Evolutionary conservation across 129 eudicot species (phyloP).

Genomic region (Arctium lappa): DNA sequence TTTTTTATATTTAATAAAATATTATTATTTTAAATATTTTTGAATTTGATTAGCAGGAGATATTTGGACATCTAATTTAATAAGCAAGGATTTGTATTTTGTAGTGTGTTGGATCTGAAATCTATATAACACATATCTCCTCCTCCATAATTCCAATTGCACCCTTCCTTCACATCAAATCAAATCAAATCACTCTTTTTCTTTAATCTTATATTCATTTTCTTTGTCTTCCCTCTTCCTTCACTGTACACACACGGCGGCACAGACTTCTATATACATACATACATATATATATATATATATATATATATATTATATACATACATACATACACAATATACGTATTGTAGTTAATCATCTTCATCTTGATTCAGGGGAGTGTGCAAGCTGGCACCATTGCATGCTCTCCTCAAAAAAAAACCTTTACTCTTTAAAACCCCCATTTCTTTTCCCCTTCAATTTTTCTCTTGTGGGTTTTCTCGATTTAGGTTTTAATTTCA

Average conservation of each 20-base stretch:
- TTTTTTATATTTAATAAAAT: too few relatives aligned
- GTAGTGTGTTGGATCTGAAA: background rate
- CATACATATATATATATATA: too few relatives aligned
- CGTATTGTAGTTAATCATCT: constrained; percentile 21
- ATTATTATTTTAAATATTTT: background rate
- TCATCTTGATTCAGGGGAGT: constrained; percentile 38
- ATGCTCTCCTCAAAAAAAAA: constrained; percentile 33
- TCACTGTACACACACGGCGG: constrained; percentile 13
- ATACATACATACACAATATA: background rate
- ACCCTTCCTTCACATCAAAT: background rate
- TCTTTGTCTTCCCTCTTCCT: background rate
- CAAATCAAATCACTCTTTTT: background rate
- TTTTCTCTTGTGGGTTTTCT: background rate
- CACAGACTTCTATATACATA: constrained; percentile 19
- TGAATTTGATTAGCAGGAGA: too few relatives aligned
- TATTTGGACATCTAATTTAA: background rate
- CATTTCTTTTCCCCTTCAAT: constrained; percentile 11
- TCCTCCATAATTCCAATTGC: background rate
- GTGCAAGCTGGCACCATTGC: constrained; percentile 69
- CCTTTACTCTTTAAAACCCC: constrained; percentile 25
- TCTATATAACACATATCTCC: background rate
- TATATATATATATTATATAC: background rate
- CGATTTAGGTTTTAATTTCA: constrained; percentile 12
- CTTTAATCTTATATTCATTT: background rate
- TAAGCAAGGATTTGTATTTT: background rate